Percentiles rank a stretch among this genome's conserved stretches.
Conservation (phyloP, 768 basidiomycete genomes). For the Boletus bicolor region DNA sequence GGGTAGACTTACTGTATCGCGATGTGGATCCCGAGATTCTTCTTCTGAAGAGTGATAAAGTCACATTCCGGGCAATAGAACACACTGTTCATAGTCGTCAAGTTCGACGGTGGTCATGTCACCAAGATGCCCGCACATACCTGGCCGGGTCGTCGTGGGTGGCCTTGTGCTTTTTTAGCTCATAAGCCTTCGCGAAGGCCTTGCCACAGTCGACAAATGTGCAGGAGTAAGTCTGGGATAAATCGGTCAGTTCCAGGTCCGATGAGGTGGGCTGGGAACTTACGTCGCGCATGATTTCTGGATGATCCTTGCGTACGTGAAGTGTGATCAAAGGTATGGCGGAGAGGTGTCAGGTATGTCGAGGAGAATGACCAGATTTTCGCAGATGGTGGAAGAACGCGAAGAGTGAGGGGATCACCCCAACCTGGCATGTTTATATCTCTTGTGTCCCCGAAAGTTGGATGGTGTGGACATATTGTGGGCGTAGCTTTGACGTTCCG, state of each 20-base stretch:
- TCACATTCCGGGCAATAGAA: conserved; percentile 13
- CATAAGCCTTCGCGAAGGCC: conserved; percentile 3
- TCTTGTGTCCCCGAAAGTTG: conserved; percentile 4
- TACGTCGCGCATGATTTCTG: conserved; percentile 10
- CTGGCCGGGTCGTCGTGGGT: conserved; percentile 7
- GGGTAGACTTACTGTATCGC: conserved; percentile 16
- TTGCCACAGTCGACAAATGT: neutral
- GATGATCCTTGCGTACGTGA: neutral
- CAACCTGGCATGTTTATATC: conserved; percentile 9
- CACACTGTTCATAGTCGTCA: neutral
- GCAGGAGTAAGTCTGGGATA: conserved; percentile 2
- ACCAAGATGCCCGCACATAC: neutral
- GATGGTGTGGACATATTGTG: conserved; percentile 1
- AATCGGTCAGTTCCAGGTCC: neutral
- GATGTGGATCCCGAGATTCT: conserved; percentile 18
- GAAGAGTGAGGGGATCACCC: neutral
- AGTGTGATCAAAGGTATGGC: neutral
- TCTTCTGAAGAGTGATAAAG: conserved; percentile 20
- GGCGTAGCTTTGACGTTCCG: neutral
- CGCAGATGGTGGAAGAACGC: neutral
- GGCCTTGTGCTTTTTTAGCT: conserved; percentile 12
- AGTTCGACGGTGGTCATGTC: neutral
- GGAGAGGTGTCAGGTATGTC: neutral
- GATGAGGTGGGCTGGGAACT: neutral
- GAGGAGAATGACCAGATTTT: conserved; percentile 15